A percentile compares a stretch with the other conserved stretches of the same genome.
These are phyloP conservation scores for Sherardia arvensis DNA, from an alignment of 257 asterid genomes.

Conservation along the genomic window DNA sequence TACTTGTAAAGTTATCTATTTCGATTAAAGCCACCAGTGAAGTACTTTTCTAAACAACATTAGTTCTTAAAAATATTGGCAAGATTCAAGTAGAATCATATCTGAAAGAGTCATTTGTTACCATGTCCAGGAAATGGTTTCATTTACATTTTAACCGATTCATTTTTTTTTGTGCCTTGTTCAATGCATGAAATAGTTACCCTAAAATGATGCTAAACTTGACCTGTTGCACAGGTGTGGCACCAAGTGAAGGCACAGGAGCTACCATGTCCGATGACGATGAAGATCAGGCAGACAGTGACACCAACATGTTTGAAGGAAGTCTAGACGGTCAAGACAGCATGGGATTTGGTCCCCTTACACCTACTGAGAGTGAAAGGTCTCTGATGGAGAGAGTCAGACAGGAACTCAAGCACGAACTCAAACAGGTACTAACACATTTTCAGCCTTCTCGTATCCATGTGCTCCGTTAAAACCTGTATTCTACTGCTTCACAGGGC, in stretches of 20 bases:
- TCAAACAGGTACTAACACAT: constrained; percentile 58
- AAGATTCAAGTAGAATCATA: background rate
- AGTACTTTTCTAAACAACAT: background rate
- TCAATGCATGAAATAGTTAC: background rate
- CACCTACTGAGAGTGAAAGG: constrained; percentile 86
- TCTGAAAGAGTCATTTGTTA: background rate
- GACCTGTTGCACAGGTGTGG: constrained; percentile 78
- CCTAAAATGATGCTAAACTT: background rate
- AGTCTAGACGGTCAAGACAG: constrained; percentile 67
- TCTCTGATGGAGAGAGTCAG: constrained; percentile 98
- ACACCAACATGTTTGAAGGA: constrained; percentile 77
- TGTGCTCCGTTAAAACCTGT: background rate
- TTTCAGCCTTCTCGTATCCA: background rate
- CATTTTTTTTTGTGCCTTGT: background rate
- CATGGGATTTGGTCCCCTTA: constrained; percentile 95
- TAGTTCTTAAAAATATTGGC: background rate
- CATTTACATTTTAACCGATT: background rate
- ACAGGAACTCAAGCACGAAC: constrained; percentile 88
- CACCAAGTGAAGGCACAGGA: constrained; percentile 96
- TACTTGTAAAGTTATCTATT: background rate
- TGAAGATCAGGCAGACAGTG: constrained; percentile 85
- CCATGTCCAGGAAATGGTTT: background rate
- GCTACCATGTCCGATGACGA: constrained; percentile 99
- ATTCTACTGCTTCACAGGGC: constrained; percentile 27
- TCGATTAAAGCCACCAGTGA: background rate